Conservation (phyloP, 2,329 filamentous ascomycete genomes). For the Fusarium lyarnte region DNA sequence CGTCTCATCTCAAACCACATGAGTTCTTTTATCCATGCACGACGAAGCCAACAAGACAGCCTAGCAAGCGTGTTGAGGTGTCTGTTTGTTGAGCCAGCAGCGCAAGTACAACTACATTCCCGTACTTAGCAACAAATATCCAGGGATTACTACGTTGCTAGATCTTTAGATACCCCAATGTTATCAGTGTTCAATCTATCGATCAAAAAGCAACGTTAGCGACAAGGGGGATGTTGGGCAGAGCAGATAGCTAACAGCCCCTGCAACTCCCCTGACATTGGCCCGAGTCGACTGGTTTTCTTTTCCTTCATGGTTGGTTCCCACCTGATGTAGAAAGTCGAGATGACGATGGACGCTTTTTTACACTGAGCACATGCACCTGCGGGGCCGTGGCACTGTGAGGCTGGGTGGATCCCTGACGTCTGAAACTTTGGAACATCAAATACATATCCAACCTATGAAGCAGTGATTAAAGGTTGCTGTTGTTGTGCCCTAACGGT, state of each 20-base stretch:
- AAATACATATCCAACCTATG: slow-evolving; percentile 36
- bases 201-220: slow-evolving; percentile 35
- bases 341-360: slow-evolving; percentile 39
- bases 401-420: slow-evolving; percentile 42
- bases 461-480: slow-evolving; percentile 32
- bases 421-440: slow-evolving; percentile 35
- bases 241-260: slow-evolving; percentile 17
- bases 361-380: slow-evolving; percentile 35
- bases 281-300: slow-evolving; percentile 27
- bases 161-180: slow-evolving; percentile 22
- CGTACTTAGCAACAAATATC: background rate
- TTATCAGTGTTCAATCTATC: slow-evolving; percentile 32
- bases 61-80: background rate
- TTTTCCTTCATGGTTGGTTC: slow-evolving; percentile 30
- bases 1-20: slow-evolving; percentile 16
- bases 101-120: background rate
- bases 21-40: background rate
- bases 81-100: background rate
- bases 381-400: slow-evolving; percentile 42
- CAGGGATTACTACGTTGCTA: slow-evolving; percentile 24
- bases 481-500: slow-evolving; percentile 45
- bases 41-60: background rate
- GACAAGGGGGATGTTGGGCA: slow-evolving; percentile 31
- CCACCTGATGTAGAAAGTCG: slow-evolving; percentile 34
- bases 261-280: slow-evolving; percentile 25